These are phyloP conservation scores for Saturnispora hagleri DNA, from an alignment of 805 yeast genomes.

Conservation along the genomic window DNA sequence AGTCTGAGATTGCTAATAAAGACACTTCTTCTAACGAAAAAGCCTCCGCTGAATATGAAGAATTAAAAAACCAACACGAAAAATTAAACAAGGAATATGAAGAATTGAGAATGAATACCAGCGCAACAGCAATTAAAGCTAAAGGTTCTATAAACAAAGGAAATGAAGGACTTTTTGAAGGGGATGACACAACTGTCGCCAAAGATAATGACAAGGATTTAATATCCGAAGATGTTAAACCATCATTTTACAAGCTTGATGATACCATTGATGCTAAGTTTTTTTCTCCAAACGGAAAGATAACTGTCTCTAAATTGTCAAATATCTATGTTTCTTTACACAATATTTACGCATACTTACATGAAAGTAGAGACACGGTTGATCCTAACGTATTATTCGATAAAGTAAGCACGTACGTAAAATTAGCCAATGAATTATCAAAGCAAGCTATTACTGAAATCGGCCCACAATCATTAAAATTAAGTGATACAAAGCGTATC, in stretches of 20 bases:
- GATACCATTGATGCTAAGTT: constrained; percentile 3
- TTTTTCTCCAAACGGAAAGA: constrained; percentile 31
- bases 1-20: neutral
- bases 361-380: constrained; percentile 22
- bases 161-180: neutral
- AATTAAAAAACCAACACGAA: neutral
- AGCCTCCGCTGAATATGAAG: neutral
- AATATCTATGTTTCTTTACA: constrained; percentile 43
- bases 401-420: constrained; percentile 40
- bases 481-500: constrained; percentile 33
- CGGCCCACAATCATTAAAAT: neutral
- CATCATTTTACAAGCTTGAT: constrained; percentile 8
- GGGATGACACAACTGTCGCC: neutral
- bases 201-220: constrained; percentile 45
- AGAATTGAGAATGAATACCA: neutral
- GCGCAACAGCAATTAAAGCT: neutral
- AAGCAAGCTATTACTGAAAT: constrained; percentile 29
- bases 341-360: constrained; percentile 28
- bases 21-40: neutral
- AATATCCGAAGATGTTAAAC: constrained; percentile 23
- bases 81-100: constrained; percentile 1
- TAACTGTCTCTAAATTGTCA: constrained; percentile 37
- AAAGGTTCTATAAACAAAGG: neutral
- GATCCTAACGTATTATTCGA: constrained; percentile 36
- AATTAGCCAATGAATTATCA: constrained; percentile 31